Evolutionary conservation across 1,284 basidiomycete species (phyloP), one percentile per base, ranked within the genome.

Genomic region (Coniferiporia sulphurascens): DNA sequence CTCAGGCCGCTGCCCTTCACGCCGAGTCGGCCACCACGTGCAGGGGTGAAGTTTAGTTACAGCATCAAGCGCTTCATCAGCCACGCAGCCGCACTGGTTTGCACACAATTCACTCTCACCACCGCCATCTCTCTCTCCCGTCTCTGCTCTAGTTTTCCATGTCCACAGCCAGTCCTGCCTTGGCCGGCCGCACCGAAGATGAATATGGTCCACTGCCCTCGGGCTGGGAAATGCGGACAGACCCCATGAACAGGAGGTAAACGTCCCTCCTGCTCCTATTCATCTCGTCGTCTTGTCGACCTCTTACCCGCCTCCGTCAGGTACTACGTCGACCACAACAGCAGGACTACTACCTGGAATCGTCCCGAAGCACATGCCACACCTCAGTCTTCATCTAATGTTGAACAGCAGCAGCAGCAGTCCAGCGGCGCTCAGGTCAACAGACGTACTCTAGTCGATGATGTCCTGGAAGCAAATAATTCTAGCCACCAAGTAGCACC

Each of bases 291-390:
- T 22, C 54, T 56, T 15, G 48, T 35, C 13, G 13, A 13, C 15
- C 13, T 38, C 4, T 45, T 4, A 15, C n/a, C 6, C 22, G 3
- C 9, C 9, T 41, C 3, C 38, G 38, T 32, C 21, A 59, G 57
- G n/a, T 85, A 79, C 52, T 91, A 85, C 70, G 92, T 95, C 57
- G 93, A 96, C 69, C 95, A 99, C 74, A 95, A 91, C 73, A 89
- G 89, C 4, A 86, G 95, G 57, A 86, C 89, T 38, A 98, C 96
- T n/a, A 95, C 94, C 6, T 99, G 96, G 96, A 89, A 87, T 69
- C 81, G 89, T 62, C 90, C 84, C 67, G 64, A 61, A 59, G 63
- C 61, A 5, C n/a, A 54, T 5, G 55, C 68, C 56, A 17, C 69
- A 67, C 56, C 48, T n/a, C 56, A 50, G 48, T 46, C 51, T 21